phyloP scores from a whole-genome alignment of 768 basidiomycete species.

The Tephrocybe sp. region DNA sequence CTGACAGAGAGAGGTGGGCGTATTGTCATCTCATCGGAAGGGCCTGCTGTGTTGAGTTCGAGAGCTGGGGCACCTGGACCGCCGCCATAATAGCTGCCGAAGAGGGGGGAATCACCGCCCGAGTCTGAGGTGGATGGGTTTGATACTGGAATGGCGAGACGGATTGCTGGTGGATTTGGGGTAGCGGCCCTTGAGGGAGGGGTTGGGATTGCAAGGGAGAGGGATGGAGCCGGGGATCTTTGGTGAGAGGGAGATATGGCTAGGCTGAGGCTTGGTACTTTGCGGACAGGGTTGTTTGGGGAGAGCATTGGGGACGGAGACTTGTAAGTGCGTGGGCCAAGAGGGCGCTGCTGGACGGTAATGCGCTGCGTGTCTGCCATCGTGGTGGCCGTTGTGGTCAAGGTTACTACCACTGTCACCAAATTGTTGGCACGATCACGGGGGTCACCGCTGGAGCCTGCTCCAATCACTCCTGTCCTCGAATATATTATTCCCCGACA shows the following conservation, averaged over 20 bases:
- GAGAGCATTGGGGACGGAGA: slow-evolving; percentile 32
- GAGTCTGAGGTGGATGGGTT: slow-evolving; percentile 19
- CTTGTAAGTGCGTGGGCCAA: slow-evolving; percentile 49
- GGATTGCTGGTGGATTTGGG: slow-evolving; percentile 28
- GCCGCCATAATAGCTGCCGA: slow-evolving; percentile 43
- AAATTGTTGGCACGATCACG: too few relatives aligned
- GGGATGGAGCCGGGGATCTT: slow-evolving; percentile 29
- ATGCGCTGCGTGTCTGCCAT: slow-evolving; percentile 22
- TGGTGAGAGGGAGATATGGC: slow-evolving; percentile 18
- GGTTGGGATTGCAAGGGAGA: slow-evolving; percentile 27
- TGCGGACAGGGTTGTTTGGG: slow-evolving; percentile 26
- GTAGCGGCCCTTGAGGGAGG: slow-evolving; percentile 24
- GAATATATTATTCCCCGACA: too few relatives aligned
- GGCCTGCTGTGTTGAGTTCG: slow-evolving; percentile 21
- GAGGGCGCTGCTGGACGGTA: slow-evolving; percentile 35
- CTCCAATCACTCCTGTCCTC: slow-evolving; percentile 1
- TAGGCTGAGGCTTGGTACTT: slow-evolving; percentile 12
- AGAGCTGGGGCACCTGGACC: slow-evolving; percentile 31
- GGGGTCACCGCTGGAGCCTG: too few relatives aligned
- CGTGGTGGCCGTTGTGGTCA: slow-evolving; percentile 27
- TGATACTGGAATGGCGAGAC: slow-evolving; percentile 27
- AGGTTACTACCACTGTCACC: slow-evolving; percentile 25
- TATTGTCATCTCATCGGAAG: slow-evolving; percentile 42
- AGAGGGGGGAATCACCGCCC: slow-evolving; percentile 28
- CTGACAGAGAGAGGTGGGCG: slow-evolving; percentile 29